phyloP scores from a whole-genome alignment of 108 stramenopile species.

The Stephanodiscus triporus region DNA sequence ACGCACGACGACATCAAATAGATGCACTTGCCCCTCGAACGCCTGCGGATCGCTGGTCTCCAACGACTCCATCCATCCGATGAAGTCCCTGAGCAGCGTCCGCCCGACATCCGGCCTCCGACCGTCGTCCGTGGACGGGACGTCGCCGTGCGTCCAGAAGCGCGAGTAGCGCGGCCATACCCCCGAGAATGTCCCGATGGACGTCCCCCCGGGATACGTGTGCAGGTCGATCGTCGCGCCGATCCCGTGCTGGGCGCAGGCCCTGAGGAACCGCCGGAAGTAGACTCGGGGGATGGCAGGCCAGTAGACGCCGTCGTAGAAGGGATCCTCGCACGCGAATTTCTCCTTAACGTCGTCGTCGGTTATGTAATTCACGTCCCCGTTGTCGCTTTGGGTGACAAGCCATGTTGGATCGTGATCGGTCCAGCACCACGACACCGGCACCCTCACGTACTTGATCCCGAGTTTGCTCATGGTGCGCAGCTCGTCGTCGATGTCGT shows the following conservation, averaged over 20 bases:
- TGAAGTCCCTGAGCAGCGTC: constrained; percentile 49
- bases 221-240: constrained; percentile 62
- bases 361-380: constrained; percentile 20
- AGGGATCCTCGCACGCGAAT: constrained; percentile 74
- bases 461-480: constrained; percentile 50
- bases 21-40: constrained; percentile 49
- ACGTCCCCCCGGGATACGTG: constrained; percentile 79
- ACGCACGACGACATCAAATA: too few species aligned
- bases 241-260: constrained; percentile 60
- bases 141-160: constrained; percentile 75
- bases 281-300: constrained; percentile 68
- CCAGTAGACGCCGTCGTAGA: constrained; percentile 61
- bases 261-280: constrained; percentile 53
- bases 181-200: constrained; percentile 77
- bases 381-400: constrained; percentile 28
- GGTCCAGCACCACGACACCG: constrained; percentile 78
- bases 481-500: constrained; percentile 69
- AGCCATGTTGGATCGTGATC: constrained; percentile 57
- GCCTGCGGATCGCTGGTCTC: constrained; percentile 53
- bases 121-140: constrained; percentile 46
- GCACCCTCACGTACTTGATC: constrained; percentile 64
- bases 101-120: constrained; percentile 54
- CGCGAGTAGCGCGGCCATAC: constrained; percentile 69
- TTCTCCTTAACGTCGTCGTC: constrained; percentile 48
- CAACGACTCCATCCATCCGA: constrained; percentile 66